Evolutionary conservation across 768 basidiomycete genomes (phyloP), one percentile per base, ranked within the genome.

Genomic region (Boletus rubroflammeus): DNA sequence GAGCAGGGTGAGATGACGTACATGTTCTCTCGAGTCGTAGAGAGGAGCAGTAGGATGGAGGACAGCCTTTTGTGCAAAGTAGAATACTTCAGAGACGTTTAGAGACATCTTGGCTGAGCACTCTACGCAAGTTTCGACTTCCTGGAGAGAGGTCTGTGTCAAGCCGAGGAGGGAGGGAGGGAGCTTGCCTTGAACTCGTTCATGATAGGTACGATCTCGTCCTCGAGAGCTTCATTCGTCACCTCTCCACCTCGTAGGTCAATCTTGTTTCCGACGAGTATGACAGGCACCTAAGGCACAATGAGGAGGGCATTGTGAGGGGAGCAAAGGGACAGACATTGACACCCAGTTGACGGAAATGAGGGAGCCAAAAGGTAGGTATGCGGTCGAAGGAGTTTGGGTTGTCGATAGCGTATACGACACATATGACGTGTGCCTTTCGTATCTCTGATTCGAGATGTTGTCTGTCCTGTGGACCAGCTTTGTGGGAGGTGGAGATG

Each of bases 101-200:
- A 95, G 70, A 26, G 91, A 87, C 48, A 88, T 74, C 68, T 89
- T 88, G 4, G 94, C 94, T n/a, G 93, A 96, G 66, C 91, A 93
- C 74, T 98, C 96, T 29, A 98, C 90, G 64, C 95, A 98, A 39
- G 96, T 98, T 68, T 98, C 95, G 50, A 98, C 95, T 81, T 98
- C 95, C 96, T 98, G 60, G 5, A 21, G 53, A 51, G 41, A 32
- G 36, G 51, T 71, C 15, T 35, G 26, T 29, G 35, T 36, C 6
- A 42, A 44, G 38, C 39, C 17, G 11, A 19, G n/a, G 50, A 50
- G 41, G 55, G 34, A 50, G 43, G 47, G 25, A 29, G 26, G 15
- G 31, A 25, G 63, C 73, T 51, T 65, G 86, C 94, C 83, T 99
- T 99, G 84, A 96, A 99, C 72, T 98, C 96, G 61, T 88, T 86